phyloP scores from a whole-genome alignment of 2,329 filamentous ascomycete species.

The Microsporum audouinii region DNA sequence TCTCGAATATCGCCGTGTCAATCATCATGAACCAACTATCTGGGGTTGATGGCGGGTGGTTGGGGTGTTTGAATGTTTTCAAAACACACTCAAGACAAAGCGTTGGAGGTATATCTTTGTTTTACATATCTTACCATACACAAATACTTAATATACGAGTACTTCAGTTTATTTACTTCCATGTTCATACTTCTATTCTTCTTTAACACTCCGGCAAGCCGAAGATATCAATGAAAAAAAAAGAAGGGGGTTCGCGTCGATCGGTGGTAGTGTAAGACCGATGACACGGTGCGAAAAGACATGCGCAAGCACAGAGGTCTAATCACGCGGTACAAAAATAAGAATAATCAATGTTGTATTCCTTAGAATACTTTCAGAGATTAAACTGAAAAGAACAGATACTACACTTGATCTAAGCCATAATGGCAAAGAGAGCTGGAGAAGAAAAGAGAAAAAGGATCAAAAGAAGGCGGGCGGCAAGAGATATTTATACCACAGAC shows the following conservation, averaged over 20 bases:
- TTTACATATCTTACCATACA: too few species aligned
- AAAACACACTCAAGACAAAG: neutral
- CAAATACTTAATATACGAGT: too few species aligned
- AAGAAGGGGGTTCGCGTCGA: slow-evolving; percentile 50
- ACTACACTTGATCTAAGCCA: slow-evolving; percentile 87
- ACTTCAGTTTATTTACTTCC: neutral
- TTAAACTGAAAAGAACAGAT: slow-evolving; percentile 98
- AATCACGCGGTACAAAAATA: slow-evolving; percentile 55
- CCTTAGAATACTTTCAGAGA: slow-evolving; percentile 74
- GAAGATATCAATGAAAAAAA: slow-evolving; percentile 47
- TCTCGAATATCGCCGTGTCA: slow-evolving; percentile 73
- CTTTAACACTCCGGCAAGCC: slow-evolving; percentile 46
- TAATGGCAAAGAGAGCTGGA: slow-evolving; percentile 44
- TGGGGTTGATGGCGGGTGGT: slow-evolving; percentile 16
- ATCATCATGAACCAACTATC: slow-evolving; percentile 42
- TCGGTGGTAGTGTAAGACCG: slow-evolving; percentile 63
- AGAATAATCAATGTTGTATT: slow-evolving; percentile 66
- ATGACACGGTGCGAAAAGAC: slow-evolving; percentile 56
- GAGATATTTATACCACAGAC: slow-evolving; percentile 22
- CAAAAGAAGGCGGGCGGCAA: slow-evolving; percentile 18
- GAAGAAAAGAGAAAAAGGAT: slow-evolving; percentile 34
- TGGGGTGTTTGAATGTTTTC: neutral
- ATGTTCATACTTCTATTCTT: slow-evolving; percentile 33
- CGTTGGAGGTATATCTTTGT: neutral
- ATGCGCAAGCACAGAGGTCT: slow-evolving; percentile 64